Conservation (phyloP, 805 yeast species). For the Pichia californica region DNA sequence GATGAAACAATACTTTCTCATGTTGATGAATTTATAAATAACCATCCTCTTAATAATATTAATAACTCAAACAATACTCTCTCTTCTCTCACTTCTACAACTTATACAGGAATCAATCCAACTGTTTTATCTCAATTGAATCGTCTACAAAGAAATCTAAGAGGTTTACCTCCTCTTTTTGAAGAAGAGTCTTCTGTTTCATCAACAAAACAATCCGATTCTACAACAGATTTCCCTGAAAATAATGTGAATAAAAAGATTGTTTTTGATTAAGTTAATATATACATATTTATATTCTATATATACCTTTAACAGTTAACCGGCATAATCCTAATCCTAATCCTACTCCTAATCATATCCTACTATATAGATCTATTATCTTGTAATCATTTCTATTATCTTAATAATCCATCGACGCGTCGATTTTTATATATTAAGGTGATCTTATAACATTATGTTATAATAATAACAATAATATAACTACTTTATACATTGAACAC, state of each 20-base stretch:
- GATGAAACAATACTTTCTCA: slow-evolving; percentile 11
- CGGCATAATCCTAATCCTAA: no score
- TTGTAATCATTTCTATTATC: no score
- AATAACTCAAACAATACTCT: not conserved
- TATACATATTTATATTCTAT: not conserved
- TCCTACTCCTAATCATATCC: no score
- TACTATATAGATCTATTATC: no score
- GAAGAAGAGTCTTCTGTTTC: slow-evolving; percentile 15
- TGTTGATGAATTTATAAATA: slow-evolving; percentile 12
- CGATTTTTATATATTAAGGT: not conserved
- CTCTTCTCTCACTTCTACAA: not conserved
- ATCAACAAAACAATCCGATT: not conserved
- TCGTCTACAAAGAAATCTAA: slow-evolving; percentile 32
- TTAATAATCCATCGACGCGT: slow-evolving; percentile 6
- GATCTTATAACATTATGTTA: no score
- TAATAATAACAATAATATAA: no score
- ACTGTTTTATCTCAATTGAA: slow-evolving; percentile 29
- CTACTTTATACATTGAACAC: no score
- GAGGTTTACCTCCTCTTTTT: slow-evolving; percentile 33
- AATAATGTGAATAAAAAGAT: slow-evolving; percentile 17
- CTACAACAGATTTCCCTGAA: not conserved
- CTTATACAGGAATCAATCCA: slow-evolving; percentile 23
- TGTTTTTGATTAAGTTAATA: slow-evolving; percentile 15
- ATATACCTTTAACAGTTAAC: no score
- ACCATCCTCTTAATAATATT: slow-evolving; percentile 2